Percentiles rank a stretch among this genome's conserved stretches.
phyloP scores from a whole-genome alignment of 2,329 filamentous ascomycete species.

The Talaromyces sp. region DNA sequence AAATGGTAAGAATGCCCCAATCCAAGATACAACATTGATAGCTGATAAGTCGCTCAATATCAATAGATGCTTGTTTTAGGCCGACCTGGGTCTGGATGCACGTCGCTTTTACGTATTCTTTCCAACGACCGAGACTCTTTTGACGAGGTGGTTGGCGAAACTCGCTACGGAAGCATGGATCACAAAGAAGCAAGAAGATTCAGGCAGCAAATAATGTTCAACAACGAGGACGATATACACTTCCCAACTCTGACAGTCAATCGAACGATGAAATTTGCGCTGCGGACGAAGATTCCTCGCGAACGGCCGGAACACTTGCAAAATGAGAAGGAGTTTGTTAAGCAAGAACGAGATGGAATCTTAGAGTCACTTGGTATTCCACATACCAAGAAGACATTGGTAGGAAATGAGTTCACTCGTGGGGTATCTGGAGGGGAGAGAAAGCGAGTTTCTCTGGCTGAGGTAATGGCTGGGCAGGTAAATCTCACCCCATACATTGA shows the following conservation, averaged over 20 bases:
- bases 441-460: constrained; percentile 63
- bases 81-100: constrained; percentile 63
- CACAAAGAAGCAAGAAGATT: constrained; percentile 39
- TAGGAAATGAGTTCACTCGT: constrained; percentile 60
- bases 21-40: not conserved
- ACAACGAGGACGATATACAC: constrained; percentile 69
- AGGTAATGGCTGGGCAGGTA: constrained; percentile 45
- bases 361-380: constrained; percentile 24
- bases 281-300: constrained; percentile 42
- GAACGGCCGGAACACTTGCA: constrained; percentile 20
- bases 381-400: constrained; percentile 57
- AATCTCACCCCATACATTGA: not conserved
- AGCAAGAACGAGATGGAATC: constrained; percentile 27
- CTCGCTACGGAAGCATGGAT: constrained; percentile 48
- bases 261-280: constrained; percentile 66
- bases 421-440: constrained; percentile 64
- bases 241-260: constrained; percentile 70
- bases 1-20: constrained; percentile 30
- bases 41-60: not conserved
- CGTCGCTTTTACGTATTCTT: constrained; percentile 62
- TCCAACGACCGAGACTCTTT: constrained; percentile 59
- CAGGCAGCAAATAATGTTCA: constrained; percentile 55
- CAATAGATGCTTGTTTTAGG: constrained; percentile 59
- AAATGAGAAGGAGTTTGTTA: constrained; percentile 24
- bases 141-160: constrained; percentile 49